phyloP scores from a whole-genome alignment of 768 basidiomycete species.

The Trametes maxima region DNA sequence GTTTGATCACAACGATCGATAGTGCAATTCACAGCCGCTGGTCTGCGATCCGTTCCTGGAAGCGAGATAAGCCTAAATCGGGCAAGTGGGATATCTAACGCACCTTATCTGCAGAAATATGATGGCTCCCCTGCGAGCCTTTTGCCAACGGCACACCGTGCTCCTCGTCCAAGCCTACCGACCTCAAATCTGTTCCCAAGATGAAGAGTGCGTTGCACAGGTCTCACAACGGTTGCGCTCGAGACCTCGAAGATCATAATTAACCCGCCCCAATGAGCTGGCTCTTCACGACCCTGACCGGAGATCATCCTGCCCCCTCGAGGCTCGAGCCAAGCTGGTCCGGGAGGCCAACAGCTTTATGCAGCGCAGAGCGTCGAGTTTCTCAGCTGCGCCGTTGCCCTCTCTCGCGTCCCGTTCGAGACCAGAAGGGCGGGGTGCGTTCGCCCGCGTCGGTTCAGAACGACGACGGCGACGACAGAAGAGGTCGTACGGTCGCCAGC shows the following conservation, averaged over 20 bases:
- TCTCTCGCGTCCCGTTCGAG: not conserved
- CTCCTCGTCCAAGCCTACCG: no score
- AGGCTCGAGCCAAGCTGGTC: no score
- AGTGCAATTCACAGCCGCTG: not conserved
- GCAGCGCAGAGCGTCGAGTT: not conserved
- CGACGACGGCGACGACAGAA: not conserved
- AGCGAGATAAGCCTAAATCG: not conserved
- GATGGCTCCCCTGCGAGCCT: no score
- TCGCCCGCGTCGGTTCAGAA: not conserved
- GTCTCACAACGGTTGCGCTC: no score
- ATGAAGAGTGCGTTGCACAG: no score
- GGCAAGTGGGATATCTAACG: not conserved
- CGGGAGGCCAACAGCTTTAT: not conserved
- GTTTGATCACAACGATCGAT: not conserved
- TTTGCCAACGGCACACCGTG: no score
- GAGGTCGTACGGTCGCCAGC: not conserved
- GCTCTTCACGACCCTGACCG: not conserved
- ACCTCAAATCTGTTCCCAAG: no score
- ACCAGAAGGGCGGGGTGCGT: not conserved
- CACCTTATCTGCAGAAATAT: no score
- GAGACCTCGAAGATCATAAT: no score
- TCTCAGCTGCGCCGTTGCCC: not conserved
- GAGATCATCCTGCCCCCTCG: not conserved
- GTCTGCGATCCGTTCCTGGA: not conserved
- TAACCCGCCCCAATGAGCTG: no score